Conservation (phyloP, 129 eudicot genomes). For the Pseudognaphalium luteoalbum region DNA sequence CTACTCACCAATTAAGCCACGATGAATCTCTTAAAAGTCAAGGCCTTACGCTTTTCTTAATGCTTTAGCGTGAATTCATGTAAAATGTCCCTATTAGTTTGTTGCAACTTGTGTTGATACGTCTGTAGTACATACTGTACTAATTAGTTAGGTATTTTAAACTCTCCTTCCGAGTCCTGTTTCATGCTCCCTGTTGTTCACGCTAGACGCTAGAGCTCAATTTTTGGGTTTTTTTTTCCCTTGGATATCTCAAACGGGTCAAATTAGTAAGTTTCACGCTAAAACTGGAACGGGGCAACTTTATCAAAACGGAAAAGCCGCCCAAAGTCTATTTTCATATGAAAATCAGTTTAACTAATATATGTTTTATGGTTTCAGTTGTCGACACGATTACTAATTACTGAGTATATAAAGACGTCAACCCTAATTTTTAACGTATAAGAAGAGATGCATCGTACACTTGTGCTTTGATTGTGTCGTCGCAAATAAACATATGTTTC, state of each 20-base stretch:
- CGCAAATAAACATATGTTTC: neutral
- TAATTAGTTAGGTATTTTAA: neutral
- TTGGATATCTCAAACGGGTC: neutral
- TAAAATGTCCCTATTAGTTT: neutral
- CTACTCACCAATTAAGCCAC: neutral
- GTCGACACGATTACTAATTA: no score
- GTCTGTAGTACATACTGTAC: neutral
- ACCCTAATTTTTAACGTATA: no score
- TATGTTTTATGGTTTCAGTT: no score
- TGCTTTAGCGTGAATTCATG: neutral
- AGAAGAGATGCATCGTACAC: no score
- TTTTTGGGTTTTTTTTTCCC: neutral
- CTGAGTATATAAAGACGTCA: no score
- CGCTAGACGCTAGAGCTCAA: neutral
- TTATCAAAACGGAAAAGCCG: no score
- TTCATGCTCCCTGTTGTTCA: neutral
- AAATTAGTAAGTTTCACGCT: neutral
- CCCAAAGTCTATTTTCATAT: no score
- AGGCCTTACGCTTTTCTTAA: neutral
- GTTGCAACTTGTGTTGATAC: neutral
- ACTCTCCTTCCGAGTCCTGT: neutral
- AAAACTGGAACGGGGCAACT: no score
- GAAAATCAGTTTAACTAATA: no score
- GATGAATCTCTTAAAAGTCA: neutral
- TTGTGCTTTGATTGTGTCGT: no score